These are phyloP conservation scores for Whalleya microplaca DNA, from an alignment of 2,329 filamentous ascomycete species.

Conservation along the genomic window DNA sequence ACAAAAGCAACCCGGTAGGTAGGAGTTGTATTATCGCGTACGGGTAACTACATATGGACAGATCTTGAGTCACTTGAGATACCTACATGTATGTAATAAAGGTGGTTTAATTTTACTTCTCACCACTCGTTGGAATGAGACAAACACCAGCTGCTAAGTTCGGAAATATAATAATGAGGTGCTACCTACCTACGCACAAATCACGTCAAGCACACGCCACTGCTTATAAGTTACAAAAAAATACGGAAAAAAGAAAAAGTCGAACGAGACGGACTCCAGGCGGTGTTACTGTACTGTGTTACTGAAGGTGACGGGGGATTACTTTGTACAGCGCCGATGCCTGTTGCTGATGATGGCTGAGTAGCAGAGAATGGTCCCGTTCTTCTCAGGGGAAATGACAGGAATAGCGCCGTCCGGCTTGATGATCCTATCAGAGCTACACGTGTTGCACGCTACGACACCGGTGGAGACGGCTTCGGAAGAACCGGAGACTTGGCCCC, in stretches of 20 bases:
- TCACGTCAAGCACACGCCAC: slow-evolving; percentile 11
- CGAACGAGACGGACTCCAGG: not conserved
- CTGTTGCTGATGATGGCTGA: not conserved
- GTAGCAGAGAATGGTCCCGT: not conserved
- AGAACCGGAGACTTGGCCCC: slow-evolving; percentile 21
- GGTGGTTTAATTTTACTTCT: slow-evolving; percentile 18
- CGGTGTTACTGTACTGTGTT: not conserved
- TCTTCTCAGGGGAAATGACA: slow-evolving; percentile 8
- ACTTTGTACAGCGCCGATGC: not conserved
- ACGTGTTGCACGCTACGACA: slow-evolving; percentile 4
- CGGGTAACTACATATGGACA: slow-evolving; percentile 15
- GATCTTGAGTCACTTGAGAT: slow-evolving; percentile 8
- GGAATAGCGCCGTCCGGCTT: slow-evolving; percentile 20
- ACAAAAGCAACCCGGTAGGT: too few relatives aligned
- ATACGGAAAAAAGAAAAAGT: not conserved
- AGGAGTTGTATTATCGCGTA: slow-evolving; percentile 8
- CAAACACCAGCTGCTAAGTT: slow-evolving; percentile 5
- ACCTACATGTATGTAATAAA: too few relatives aligned
- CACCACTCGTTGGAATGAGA: slow-evolving; percentile 10
- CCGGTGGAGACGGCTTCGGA: slow-evolving; percentile 8
- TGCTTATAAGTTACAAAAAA: not conserved
- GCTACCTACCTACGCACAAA: slow-evolving; percentile 6
- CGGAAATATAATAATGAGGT: not conserved
- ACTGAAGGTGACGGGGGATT: not conserved
- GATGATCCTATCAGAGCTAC: slow-evolving; percentile 20